Evolutionary conservation across 2,329 filamentous ascomycete species (phyloP).

Genomic region (Hypoxylon sp.): DNA sequence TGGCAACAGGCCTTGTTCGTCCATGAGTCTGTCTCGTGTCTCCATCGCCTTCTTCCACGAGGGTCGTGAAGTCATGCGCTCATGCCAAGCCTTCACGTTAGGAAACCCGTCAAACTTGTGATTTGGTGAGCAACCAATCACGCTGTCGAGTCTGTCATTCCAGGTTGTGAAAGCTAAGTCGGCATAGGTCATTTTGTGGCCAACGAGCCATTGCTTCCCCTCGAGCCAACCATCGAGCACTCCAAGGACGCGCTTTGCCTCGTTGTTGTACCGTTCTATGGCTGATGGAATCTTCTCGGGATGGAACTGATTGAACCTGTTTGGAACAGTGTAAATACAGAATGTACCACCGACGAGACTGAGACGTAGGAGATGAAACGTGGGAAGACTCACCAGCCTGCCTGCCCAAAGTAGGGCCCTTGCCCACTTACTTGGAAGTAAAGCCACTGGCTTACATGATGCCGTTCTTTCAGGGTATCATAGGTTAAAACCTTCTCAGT

Average conservation of each 20-base stretch:
- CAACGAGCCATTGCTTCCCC: slow-evolving; percentile 58
- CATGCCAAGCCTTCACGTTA: slow-evolving; percentile 14
- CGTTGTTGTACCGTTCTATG: slow-evolving; percentile 61
- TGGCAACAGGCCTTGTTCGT: slow-evolving; percentile 17
- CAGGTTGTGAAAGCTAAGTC: slow-evolving; percentile 3
- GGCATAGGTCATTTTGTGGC: slow-evolving; percentile 31
- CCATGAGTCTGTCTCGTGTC: not conserved
- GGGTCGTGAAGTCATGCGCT: slow-evolving; percentile 3
- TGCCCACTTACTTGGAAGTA: slow-evolving; percentile 23
- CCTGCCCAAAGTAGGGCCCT: slow-evolving; percentile 8
- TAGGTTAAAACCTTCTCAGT: slow-evolving; percentile 3
- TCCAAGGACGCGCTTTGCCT: slow-evolving; percentile 61
- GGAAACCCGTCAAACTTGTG: slow-evolving; percentile 11
- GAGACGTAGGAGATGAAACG: too few relatives aligned
- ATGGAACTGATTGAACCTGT: slow-evolving; percentile 59
- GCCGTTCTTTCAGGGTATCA: not conserved
- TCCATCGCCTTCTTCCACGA: slow-evolving; percentile 20
- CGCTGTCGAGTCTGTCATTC: slow-evolving; percentile 5
- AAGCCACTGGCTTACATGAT: slow-evolving; percentile 15
- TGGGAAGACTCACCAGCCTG: slow-evolving; percentile 11
- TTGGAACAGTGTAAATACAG: not conserved
- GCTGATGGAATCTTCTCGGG: slow-evolving; percentile 61
- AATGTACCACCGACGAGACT: too few relatives aligned
- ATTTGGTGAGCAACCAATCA: not conserved
- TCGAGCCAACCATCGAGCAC: slow-evolving; percentile 62